These are phyloP conservation scores for Rhodotorula graminis DNA, from an alignment of 768 basidiomycete species.

Conservation along the genomic window DNA sequence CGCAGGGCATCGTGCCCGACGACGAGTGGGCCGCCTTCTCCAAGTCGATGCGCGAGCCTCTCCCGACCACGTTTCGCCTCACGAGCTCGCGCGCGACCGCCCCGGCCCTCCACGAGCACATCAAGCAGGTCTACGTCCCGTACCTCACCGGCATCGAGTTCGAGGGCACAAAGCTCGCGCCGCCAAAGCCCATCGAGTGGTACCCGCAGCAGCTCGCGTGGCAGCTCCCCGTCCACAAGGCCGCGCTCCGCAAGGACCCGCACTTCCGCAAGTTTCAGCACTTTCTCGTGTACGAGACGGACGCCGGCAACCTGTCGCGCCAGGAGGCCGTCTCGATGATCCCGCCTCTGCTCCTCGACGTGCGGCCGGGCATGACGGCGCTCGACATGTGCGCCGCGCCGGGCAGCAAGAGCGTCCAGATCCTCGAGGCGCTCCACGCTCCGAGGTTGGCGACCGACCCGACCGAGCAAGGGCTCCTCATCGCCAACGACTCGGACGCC, in stretches of 20 bases:
- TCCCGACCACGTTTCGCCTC: conserved; percentile 92
- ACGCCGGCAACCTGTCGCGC: conserved; percentile 90
- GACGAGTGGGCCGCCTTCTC: conserved; percentile 73
- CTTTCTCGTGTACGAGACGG: conserved; percentile 95
- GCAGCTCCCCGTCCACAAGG: conserved; percentile 90
- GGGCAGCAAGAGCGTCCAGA: conserved; percentile 96
- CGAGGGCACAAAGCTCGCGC: conserved; percentile 67
- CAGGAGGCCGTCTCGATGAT: conserved; percentile 99
- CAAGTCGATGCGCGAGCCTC: conserved; percentile 59
- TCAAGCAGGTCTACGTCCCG: conserved; percentile 74
- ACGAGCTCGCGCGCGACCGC: conserved; percentile 69
- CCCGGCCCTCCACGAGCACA: conserved; percentile 70
- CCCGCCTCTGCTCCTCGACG: conserved; percentile 90
- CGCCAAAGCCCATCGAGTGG: conserved; percentile 84
- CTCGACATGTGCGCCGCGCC: conserved; percentile 99
- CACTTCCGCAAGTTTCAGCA: conserved; percentile 93
- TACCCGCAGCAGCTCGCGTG: conserved; percentile 93
- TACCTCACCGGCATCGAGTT: conserved; percentile 65
- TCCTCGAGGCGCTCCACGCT: conserved; percentile 89
- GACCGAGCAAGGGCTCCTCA: conserved; percentile 64
- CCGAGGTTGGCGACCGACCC: conserved; percentile 49
- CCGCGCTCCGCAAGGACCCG: conserved; percentile 73
- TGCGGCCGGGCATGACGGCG: conserved; percentile 82
- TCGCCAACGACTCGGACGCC: conserved; percentile 92
- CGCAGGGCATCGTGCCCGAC: conserved; percentile 68